phyloP scores from a whole-genome alignment of 2,329 filamentous ascomycete genomes.

The Diaporthe amygdali region DNA sequence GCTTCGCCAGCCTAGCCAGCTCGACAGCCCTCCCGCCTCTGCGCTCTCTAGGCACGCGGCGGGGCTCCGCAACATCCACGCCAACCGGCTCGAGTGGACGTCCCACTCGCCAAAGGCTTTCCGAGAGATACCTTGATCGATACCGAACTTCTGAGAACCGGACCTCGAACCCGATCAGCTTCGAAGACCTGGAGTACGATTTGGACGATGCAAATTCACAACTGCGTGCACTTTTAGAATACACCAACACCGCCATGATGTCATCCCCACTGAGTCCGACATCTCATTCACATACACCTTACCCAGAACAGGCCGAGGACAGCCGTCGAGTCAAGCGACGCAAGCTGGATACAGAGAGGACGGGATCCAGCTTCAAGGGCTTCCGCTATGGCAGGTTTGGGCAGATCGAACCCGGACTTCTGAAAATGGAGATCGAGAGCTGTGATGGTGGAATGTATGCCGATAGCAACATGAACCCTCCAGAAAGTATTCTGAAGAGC shows the following conservation, averaged over 20 bases:
- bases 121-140: conserved; percentile 35
- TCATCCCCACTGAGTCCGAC: conserved; percentile 38
- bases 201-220: conserved; percentile 50
- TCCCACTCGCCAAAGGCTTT: conserved; percentile 27
- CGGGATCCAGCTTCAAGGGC: conserved; percentile 53
- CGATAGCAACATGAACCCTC: conserved; percentile 67
- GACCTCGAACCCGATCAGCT: conserved; percentile 29
- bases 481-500: conserved; percentile 83
- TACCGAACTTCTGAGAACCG: conserved; percentile 28
- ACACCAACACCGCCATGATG: conserved; percentile 26
- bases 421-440: conserved; percentile 87
- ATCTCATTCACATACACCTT: conserved; percentile 40
- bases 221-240: conserved; percentile 48
- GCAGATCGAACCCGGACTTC: conserved; percentile 80
- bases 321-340: conserved; percentile 68
- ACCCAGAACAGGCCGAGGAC: conserved; percentile 49
- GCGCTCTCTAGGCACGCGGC: conserved; percentile 38
- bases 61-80: conserved; percentile 32
- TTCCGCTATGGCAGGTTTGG: conserved; percentile 87
- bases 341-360: conserved; percentile 70
- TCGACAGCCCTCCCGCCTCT: conserved; percentile 43
- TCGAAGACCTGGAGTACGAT: conserved; percentile 44
- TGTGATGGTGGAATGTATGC: conserved; percentile 82
- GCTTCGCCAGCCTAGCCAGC: conserved; percentile 26
- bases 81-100: conserved; percentile 30